Evolutionary conservation across 805 yeast species (phyloP), one percentile per base, ranked within the genome.

Genomic region (Metschnikowia koreensis): DNA sequence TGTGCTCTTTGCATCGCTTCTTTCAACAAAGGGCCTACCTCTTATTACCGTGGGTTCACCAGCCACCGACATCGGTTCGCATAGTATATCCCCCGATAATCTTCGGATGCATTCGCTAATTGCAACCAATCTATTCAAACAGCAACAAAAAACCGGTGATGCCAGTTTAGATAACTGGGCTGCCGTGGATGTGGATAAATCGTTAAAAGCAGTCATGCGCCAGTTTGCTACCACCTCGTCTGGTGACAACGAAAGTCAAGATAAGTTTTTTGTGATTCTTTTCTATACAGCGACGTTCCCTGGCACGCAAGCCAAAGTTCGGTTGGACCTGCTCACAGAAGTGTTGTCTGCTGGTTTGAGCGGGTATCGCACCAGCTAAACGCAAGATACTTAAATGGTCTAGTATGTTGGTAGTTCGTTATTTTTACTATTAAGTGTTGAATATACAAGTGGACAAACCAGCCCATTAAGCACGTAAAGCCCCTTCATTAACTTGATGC

Each of bases 1-100:
- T 47, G 22, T 50, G 52, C 38, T 74, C 8, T 63, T 71, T 13
- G 60, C 71, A 8, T 70, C 73, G 10, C 63, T 75, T 26, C 64
- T 75, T 15, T 68, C 77, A 1, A 40, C 58, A 17, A 64, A 65
- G 34, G 79, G 79, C 1, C 62, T 71, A 15, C 76, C 79, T 10
- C 61, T 74, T 37, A 66, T 75, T 26, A 71, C 77, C 0, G 77
- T 75, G 15, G 59, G 61, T 15, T 56, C 64, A 22, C 55, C 63
- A 17, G 55, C 44, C 29, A 33, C 57, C 48, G 28, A 33, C 6
- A 38, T 22, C 44, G 48, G 47, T 22, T 57, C 47, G 31, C 50
- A 44, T 29, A 58, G 53, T 16, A 41, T 62, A 37, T 48, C 63
- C 3, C 60, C 61, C 39, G 75, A 72, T 53, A 65, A 59, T 42